phyloP scores from a whole-genome alignment of 192 early-diverging fungal species.

The Entomortierella chlamydospora region DNA sequence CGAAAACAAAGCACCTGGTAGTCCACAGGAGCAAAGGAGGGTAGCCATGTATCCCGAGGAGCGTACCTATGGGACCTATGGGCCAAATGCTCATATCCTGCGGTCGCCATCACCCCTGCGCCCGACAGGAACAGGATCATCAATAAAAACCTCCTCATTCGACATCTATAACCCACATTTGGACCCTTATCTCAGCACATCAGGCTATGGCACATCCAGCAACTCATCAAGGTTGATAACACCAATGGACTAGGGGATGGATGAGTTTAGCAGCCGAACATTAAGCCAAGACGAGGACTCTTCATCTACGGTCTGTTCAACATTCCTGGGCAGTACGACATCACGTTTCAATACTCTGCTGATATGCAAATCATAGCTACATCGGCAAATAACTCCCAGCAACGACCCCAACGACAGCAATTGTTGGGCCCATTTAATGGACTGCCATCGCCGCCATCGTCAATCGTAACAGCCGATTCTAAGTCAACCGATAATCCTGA shows the following conservation, averaged over 20 bases:
- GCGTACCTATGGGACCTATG: not conserved
- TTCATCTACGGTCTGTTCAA: too few relatives aligned
- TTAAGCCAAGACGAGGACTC: constrained; percentile 10
- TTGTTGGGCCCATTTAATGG: too few relatives aligned
- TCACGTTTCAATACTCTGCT: too few relatives aligned
- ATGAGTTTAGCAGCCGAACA: not conserved
- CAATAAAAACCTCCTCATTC: not conserved
- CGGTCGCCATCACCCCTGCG: too few relatives aligned
- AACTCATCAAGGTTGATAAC: not conserved
- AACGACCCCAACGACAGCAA: not conserved
- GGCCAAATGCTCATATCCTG: too few relatives aligned
- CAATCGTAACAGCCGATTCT: too few relatives aligned
- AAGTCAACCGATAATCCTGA: constrained; percentile 10
- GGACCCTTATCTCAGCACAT: not conserved
- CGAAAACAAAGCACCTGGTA: not conserved
- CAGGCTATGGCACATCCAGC: not conserved
- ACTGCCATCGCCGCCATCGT: not conserved
- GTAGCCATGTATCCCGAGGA: too few relatives aligned
- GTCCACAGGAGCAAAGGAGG: not conserved
- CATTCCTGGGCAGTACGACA: not conserved
- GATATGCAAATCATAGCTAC: not conserved
- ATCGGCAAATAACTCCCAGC: not conserved
- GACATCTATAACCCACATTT: not conserved
- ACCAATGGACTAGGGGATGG: not conserved
- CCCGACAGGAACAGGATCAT: not conserved